phyloP scores from a whole-genome alignment of 495 filamentous ascomycete species.

The Neurospora sp. region DNA sequence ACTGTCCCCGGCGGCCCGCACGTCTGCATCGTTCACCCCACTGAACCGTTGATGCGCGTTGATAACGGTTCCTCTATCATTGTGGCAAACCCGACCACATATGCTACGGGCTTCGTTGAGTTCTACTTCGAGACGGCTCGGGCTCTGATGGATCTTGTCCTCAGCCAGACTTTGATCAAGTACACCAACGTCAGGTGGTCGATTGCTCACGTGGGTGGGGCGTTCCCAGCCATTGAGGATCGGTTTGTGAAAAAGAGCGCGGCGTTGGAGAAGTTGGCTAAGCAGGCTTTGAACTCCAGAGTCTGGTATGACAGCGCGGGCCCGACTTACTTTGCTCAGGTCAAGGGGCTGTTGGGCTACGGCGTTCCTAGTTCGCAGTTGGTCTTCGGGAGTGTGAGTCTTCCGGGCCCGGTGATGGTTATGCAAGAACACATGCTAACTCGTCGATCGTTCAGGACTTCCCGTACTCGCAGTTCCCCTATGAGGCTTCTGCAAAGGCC shows the following conservation, averaged over 20 bases:
- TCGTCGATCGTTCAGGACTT: not conserved
- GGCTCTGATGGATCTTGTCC: constrained; percentile 2
- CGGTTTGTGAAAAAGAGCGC: not conserved
- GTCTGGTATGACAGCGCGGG: constrained; percentile 6
- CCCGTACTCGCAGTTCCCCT: not conserved
- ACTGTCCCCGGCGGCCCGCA: not conserved
- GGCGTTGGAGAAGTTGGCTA: not conserved
- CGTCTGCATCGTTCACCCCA: not conserved
- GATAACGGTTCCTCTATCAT: not conserved
- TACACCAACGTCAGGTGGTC: constrained; percentile 1
- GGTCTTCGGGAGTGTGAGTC: constrained; percentile 1
- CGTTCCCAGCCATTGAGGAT: not conserved
- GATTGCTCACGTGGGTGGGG: not conserved
- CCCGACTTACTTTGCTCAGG: constrained; percentile 2
- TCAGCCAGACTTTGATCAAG: constrained; percentile 2
- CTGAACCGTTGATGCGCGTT: not conserved
- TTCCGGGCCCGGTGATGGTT: not conserved
- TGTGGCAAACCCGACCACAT: not conserved
- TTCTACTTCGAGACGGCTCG: constrained; percentile 6
- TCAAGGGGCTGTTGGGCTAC: constrained; percentile 2
- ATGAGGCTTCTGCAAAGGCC: not conserved
- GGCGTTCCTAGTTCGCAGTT: constrained; percentile 1
- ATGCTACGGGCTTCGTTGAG: not conserved
- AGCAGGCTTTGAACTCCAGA: constrained; percentile 1
- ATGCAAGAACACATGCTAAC: not conserved